These are phyloP conservation scores for Hirsutella thompsonii DNA, from an alignment of 2,329 filamentous ascomycete genomes.

Conservation along the genomic window DNA sequence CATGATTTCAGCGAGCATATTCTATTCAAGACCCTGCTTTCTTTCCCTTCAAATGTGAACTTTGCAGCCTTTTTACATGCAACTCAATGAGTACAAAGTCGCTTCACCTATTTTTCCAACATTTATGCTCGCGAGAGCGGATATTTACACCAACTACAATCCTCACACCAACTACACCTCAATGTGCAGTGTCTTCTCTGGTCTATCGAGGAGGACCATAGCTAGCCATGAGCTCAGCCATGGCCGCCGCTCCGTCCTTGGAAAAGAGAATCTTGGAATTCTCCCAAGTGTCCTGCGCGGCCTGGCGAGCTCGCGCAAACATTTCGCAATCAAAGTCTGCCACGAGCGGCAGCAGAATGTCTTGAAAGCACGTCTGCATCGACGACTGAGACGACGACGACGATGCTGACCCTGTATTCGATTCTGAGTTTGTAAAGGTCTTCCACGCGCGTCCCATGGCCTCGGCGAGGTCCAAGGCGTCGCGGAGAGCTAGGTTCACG, in stretches of 20 bases:
- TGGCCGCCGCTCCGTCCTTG: conserved; percentile 3
- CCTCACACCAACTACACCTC: no score
- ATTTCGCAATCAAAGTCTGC: conserved; percentile 2
- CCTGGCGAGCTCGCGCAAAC: conserved; percentile 1
- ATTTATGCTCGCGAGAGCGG: not conserved
- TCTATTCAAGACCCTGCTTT: no score
- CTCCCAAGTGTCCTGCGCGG: conserved; percentile 4
- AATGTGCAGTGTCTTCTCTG: no score
- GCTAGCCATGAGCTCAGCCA: conserved; percentile 5
- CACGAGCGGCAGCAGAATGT: conserved; percentile 6
- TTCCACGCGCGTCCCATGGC: conserved; percentile 11
- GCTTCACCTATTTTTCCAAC: no score
- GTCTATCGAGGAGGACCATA: not conserved
- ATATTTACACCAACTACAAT: no score
- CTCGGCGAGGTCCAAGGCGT: conserved; percentile 30
- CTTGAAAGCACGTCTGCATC: conserved; percentile 3
- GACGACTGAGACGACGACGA: not conserved
- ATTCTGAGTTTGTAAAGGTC: no score
- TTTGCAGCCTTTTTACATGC: no score
- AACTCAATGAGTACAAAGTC: no score
- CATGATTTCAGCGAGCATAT: no score
- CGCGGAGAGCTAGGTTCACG: conserved; percentile 38
- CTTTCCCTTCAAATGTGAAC: no score
- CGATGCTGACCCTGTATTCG: no score
- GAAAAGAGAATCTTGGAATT: conserved; percentile 4